Conservation (phyloP, 371 early-diverging fungal genomes). For the Circinella umbellata region DNA sequence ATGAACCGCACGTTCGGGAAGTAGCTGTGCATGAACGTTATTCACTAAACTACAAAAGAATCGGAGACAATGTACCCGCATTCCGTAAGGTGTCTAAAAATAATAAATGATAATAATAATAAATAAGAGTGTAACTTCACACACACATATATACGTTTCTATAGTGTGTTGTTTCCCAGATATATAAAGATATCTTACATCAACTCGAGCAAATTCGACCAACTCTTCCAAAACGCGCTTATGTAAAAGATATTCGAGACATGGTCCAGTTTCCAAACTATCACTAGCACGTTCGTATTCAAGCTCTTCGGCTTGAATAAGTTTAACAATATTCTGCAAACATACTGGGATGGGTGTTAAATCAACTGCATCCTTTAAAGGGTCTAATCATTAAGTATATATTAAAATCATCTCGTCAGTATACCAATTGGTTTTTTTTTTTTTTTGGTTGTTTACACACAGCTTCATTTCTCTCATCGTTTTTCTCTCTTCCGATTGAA, state of each 20-base stretch:
- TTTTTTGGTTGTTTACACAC: background rate
- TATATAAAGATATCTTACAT: conserved; percentile 26
- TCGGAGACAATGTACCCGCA: conserved; percentile 55
- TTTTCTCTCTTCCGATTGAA: background rate
- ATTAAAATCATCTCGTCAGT: background rate
- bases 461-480: background rate
- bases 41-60: conserved; percentile 55
- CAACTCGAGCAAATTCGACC: conserved; percentile 58
- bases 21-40: conserved; percentile 54
- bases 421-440: background rate
- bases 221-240: conserved; percentile 53
- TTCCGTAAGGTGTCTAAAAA: conserved; percentile 55
- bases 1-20: conserved; percentile 60
- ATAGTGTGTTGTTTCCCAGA: too few species aligned
- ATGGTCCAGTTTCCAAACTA: conserved; percentile 55
- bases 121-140: background rate
- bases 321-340: conserved; percentile 50
- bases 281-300: conserved; percentile 50
- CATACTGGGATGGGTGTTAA: conserved; percentile 51
- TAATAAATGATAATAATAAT: background rate
- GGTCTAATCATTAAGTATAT: conserved; percentile 29
- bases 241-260: conserved; percentile 52
- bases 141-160: background rate
- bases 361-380: conserved; percentile 57
- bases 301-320: conserved; percentile 55